Conservation (phyloP, 1,139 yeast genomes). For the Protomyces gravidus region DNA sequence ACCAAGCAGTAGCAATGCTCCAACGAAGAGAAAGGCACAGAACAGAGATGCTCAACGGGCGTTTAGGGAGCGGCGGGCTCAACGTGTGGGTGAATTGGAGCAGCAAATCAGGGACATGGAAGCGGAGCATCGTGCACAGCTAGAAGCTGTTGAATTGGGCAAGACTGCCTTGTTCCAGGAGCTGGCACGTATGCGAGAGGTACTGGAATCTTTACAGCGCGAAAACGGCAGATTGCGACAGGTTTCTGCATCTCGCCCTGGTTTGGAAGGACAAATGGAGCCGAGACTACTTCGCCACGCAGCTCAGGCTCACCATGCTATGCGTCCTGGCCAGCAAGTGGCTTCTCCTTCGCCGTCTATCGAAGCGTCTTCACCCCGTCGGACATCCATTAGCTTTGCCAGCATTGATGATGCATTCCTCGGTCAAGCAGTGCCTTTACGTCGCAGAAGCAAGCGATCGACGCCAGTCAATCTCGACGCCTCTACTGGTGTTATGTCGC, state of each 20-base stretch:
- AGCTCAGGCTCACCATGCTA: background rate
- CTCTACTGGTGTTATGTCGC: background rate
- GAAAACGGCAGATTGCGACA: constrained; percentile 33
- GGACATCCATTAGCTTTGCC: background rate
- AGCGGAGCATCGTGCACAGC: constrained; percentile 10
- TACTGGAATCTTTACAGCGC: constrained; percentile 34
- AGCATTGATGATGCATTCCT: background rate
- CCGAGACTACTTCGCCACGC: background rate
- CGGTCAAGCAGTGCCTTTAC: constrained; percentile 26
- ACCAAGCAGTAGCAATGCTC: constrained; percentile 41
- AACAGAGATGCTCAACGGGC: constrained; percentile 95
- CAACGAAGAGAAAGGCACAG: constrained; percentile 78
- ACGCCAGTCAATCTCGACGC: background rate
- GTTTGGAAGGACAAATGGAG: background rate
- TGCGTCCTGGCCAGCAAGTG: background rate
- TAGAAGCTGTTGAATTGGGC: constrained; percentile 33
- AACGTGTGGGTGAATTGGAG: constrained; percentile 52
- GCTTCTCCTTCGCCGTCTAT: background rate
- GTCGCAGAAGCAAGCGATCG: background rate
- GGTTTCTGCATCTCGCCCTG: constrained; percentile 25
- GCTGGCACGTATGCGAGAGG: constrained; percentile 40
- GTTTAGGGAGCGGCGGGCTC: constrained; percentile 76
- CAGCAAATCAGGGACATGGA: constrained; percentile 53
- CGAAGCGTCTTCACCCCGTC: background rate
- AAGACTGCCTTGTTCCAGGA: constrained; percentile 42